Evolutionary conservation across 371 early-diverging fungal genomes (phyloP), one percentile per base, ranked within the genome.

Genomic region (Capillidium rhysosporum): DNA sequence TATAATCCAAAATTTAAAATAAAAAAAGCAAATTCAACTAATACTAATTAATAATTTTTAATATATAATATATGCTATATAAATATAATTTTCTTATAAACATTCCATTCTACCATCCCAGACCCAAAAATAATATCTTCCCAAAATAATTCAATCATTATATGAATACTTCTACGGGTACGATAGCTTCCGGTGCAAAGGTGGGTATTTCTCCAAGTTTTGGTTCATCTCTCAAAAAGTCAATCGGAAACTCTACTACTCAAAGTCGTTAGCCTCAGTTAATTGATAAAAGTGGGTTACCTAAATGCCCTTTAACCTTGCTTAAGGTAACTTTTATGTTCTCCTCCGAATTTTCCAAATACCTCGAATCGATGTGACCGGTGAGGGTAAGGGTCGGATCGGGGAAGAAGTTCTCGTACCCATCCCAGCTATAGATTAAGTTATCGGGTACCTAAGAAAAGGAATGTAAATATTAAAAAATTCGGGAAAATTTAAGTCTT

Each of bases 401-500:
- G 1, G 77, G 75, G 3, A 76, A 65, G 58, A 80, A 80, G 20
- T 62, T 55, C 26, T 69, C 66, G 59, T 78, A 79, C 21, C 76
- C 65, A 3, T 72, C 73, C 66, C 73, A 77, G 1, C 67, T 73
- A 52, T 66, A 70, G 9, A 80, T 59, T 18, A 45, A 44, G 55
- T 92, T 81, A 58, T 92, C 92, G 20, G 93, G 93, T 0, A 90
- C 79, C 34, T 34, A 34, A 34, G 34, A 34, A 34, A 34, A 34
- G 34, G 12, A 34, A 34, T 4, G 12, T 12, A 34, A 34, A 34
- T 7, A 12, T 34, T 34, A 34, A 34, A 34, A 34, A n/a, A n/a
- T n/a, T n/a, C 34, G 12, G 34, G 34, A 7, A 80, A 71, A 20
- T 89, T 69, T 63, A 79, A 89, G n/a, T 78, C 65, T 20, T 56